Evolutionary conservation across 1,139 yeast genomes (phyloP).

Genomic region (Pneumocystis canis): DNA sequence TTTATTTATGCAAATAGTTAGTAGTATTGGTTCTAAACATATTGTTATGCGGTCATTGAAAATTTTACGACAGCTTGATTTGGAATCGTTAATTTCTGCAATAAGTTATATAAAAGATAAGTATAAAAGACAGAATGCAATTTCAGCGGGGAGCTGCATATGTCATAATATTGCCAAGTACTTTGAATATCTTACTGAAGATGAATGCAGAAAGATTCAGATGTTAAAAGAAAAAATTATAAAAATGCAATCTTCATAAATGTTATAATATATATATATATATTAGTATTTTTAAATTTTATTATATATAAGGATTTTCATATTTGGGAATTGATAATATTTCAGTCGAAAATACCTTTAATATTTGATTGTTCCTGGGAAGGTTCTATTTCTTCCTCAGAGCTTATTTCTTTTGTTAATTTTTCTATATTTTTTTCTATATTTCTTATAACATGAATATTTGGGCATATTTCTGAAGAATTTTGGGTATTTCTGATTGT

Average conservation of each 20-base stretch:
- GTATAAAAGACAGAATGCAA: not conserved
- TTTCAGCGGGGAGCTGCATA: not conserved
- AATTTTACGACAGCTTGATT: not conserved
- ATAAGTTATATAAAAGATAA: not conserved
- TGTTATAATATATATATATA: not conserved
- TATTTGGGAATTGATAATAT: not conserved
- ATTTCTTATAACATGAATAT: not conserved
- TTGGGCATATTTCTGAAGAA: not conserved
- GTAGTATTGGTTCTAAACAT: not conserved
- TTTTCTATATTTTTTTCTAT: not conserved
- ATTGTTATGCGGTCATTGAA: not conserved
- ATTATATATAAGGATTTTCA: not conserved
- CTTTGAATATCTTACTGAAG: not conserved
- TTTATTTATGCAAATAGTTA: not conserved
- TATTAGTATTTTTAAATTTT: not conserved
- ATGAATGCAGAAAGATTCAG: not conserved
- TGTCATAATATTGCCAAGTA: not conserved
- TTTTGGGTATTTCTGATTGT: not conserved
- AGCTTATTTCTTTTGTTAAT: not conserved
- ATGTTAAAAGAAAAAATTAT: not conserved
- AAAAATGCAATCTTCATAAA: not conserved
- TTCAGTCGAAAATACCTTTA: slow-evolving; percentile 10
- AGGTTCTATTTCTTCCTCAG: slow-evolving; percentile 8
- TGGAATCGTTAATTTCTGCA: not conserved
- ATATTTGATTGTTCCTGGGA: slow-evolving; percentile 6